These are phyloP conservation scores for Escallonia rubra DNA, from an alignment of 129 eudicot genomes.

Conservation along the genomic window DNA sequence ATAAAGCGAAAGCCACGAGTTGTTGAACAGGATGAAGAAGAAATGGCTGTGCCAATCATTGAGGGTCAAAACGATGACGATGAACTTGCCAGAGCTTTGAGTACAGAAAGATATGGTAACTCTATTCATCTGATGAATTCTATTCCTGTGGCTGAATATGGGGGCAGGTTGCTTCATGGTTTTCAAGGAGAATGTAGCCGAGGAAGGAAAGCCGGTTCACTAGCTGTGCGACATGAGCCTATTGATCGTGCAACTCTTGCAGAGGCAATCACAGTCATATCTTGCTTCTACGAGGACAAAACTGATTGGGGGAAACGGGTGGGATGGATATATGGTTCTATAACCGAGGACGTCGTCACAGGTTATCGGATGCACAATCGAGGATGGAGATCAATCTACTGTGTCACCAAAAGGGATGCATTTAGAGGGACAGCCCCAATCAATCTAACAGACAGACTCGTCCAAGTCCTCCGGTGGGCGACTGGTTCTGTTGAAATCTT, in stretches of 20 bases:
- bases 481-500: slow-evolving; percentile 65
- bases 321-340: slow-evolving; percentile 67
- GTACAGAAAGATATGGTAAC: slow-evolving; percentile 42
- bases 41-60: slow-evolving; percentile 39
- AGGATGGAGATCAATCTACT: slow-evolving; percentile 66
- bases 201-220: slow-evolving; percentile 58
- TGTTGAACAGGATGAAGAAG: slow-evolving; percentile 21
- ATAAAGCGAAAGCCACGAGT: slow-evolving; percentile 15
- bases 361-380: slow-evolving; percentile 62
- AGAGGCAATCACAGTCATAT: slow-evolving; percentile 57
- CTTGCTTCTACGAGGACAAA: slow-evolving; percentile 60
- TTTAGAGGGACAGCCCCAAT: slow-evolving; percentile 70
- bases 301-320: slow-evolving; percentile 63
- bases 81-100: slow-evolving; percentile 25
- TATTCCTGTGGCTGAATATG: slow-evolving; percentile 50
- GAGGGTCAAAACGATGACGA: slow-evolving; percentile 25
- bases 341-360: slow-evolving; percentile 61
- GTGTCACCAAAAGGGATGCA: slow-evolving; percentile 61
- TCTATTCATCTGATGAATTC: slow-evolving; percentile 42
- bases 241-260: slow-evolving; percentile 52
- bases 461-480: slow-evolving; percentile 58
- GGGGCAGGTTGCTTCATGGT: slow-evolving; percentile 51
- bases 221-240: slow-evolving; percentile 61
- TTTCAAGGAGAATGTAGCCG: slow-evolving; percentile 44
- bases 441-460: slow-evolving; percentile 54